Evolutionary conservation across 768 basidiomycete genomes (phyloP), one percentile per base, ranked within the genome.

Genomic region (Trametes gibbosa): DNA sequence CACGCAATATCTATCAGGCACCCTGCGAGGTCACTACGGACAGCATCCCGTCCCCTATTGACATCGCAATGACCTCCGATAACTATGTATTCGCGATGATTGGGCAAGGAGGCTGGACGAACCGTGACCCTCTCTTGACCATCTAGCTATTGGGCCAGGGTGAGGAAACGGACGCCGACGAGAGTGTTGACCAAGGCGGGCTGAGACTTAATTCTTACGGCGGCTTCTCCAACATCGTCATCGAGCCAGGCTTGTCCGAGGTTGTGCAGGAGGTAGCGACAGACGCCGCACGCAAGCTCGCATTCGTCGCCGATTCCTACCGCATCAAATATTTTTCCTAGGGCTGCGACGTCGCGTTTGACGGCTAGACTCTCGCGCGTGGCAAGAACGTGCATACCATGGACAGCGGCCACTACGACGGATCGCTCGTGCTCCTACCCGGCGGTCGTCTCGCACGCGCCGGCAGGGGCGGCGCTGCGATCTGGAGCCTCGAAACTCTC

Each of bases 261-360:
- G 52, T 70, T 39, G 69, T 70, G 10, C 56, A 50, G 23, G 25
- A 51, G 14, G 25, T 60, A n/a, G 59, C 55, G 21, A 34, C 54
- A n/a, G 63, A 63, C 52, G 53, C 56, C 5, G 35, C 52, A 3
- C 42, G 41, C 32, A 29, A 68, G 39, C 71, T 79, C 10, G 63
- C 77, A 0, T 73, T 75, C 53, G 68, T 68, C 1, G 77, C 69
- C 2, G 78, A 79, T 50, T 29, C 25, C 3, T 46, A 62, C 16
- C 63, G 77, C 9, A 60, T 79, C 62, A 79, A 78, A 61, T 72
- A 75, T 0, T 80, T 72, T 62, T 56, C 53, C 5, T 75, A 73
- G 71, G 69, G 52, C 50, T 42, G 54, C n/a, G 60, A 56, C 12
- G 53, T 56, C 8, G 46, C 47, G 21, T 50, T 56, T 21, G 21